Conservation (phyloP, 2,329 filamentous ascomycete species). For the Penicillium janthinellum region DNA sequence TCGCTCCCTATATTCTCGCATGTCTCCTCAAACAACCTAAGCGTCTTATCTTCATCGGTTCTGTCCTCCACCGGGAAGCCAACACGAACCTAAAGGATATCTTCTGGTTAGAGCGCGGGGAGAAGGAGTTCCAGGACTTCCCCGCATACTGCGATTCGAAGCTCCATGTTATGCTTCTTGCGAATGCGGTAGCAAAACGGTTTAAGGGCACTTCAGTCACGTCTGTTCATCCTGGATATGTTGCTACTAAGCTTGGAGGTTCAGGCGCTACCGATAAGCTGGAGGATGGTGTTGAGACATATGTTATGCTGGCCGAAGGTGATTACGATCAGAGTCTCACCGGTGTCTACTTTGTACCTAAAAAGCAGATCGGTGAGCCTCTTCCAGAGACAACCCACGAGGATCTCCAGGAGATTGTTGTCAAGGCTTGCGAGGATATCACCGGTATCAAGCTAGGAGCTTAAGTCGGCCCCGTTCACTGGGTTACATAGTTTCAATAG, state of each 20-base stretch:
- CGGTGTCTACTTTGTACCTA: constrained; percentile 27
- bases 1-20: constrained; percentile 59
- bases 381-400: constrained; percentile 14
- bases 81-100: constrained; percentile 45
- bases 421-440: constrained; percentile 24
- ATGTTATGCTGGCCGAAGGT: constrained; percentile 49
- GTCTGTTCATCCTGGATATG: constrained; percentile 55
- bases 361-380: constrained; percentile 18
- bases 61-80: constrained; percentile 52
- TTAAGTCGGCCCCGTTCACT: too few relatives aligned
- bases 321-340: constrained; percentile 26
- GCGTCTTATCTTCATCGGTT: constrained; percentile 56
- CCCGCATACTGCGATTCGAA: constrained; percentile 57
- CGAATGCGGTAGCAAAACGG: constrained; percentile 54
- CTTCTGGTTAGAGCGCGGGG: constrained; percentile 41
- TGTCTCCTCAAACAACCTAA: constrained; percentile 53
- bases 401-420: constrained; percentile 22
- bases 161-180: constrained; percentile 58
- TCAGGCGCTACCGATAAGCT: constrained; percentile 49
- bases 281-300: constrained; percentile 51
- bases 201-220: constrained; percentile 50
- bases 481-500: too few relatives aligned
- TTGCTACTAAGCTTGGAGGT: constrained; percentile 57
- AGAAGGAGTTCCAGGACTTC: constrained; percentile 36
- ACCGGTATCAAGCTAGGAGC: constrained; percentile 17